These are phyloP conservation scores for Naganishia vaughanmartiniae DNA, from an alignment of 768 basidiomycete genomes.

Conservation along the genomic window DNA sequence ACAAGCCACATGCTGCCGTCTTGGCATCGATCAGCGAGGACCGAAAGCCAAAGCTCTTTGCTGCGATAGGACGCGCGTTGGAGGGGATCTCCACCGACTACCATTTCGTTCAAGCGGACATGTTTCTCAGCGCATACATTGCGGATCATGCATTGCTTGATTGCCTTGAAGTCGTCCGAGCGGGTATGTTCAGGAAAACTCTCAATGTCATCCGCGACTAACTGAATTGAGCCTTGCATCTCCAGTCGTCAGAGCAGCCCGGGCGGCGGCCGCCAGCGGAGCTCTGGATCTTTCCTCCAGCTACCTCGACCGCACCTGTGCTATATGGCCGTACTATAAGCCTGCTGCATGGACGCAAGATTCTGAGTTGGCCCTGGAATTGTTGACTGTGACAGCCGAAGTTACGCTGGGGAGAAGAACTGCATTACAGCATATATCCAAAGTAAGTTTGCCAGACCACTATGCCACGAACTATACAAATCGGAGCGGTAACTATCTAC, in stretches of 20 bases:
- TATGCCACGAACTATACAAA: too few species aligned
- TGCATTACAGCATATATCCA: too few species aligned
- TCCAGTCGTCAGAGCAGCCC: slow-evolving; percentile 10
- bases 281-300: slow-evolving; percentile 11
- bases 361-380: slow-evolving; percentile 5
- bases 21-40: slow-evolving; percentile 2
- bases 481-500: background rate
- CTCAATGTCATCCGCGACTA: too few species aligned
- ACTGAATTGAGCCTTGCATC: background rate
- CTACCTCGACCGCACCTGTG: background rate
- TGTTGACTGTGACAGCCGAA: slow-evolving; percentile 2
- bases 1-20: slow-evolving; percentile 33
- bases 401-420: slow-evolving; percentile 18
- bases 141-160: background rate
- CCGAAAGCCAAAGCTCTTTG: slow-evolving; percentile 1
- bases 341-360: background rate
- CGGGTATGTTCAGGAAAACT: background rate
- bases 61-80: background rate
- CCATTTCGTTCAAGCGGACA: slow-evolving; percentile 7
- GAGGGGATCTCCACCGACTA: slow-evolving; percentile 11
- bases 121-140: slow-evolving; percentile 17
- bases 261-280: slow-evolving; percentile 8
- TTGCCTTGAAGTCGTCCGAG: background rate
- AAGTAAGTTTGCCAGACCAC: too few species aligned
- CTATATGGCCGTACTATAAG: background rate